These are phyloP conservation scores for Gaeumannomyces tritici DNA, from an alignment of 2,329 filamentous ascomycete genomes.

Conservation along the genomic window DNA sequence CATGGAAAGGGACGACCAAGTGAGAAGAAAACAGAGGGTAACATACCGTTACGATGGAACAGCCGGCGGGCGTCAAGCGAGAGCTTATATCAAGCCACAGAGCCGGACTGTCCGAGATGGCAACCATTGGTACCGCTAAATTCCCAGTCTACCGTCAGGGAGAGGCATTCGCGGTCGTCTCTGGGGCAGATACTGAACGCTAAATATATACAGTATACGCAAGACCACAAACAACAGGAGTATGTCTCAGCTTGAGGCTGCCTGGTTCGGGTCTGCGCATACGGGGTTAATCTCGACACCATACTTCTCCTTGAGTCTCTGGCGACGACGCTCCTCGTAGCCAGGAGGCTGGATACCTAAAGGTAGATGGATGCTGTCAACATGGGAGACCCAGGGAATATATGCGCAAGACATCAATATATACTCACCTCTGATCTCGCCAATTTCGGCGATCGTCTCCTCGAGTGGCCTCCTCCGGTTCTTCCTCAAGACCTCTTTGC, in stretches of 20 bases:
- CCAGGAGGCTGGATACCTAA: conserved; percentile 71
- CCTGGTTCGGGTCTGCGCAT: conserved; percentile 31
- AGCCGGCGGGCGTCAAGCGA: not conserved
- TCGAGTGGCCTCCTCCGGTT: conserved; percentile 65
- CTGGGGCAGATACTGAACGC: not conserved
- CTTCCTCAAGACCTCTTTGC: conserved; percentile 65
- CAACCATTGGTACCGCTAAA: conserved; percentile 1
- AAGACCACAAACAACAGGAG: not conserved
- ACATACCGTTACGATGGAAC: conserved; percentile 1
- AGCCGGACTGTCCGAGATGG: not conserved
- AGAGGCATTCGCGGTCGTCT: not conserved
- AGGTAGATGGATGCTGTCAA: conserved; percentile 9
- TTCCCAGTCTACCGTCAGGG: not conserved
- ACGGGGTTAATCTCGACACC: conserved; percentile 73
- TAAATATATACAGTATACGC: conserved; percentile 6
- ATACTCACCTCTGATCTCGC: conserved; percentile 71
- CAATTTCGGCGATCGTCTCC: conserved; percentile 72
- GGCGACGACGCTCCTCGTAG: conserved; percentile 73
- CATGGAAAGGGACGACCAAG: conserved; percentile 2
- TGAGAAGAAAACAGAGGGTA: not conserved
- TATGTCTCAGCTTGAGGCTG: not conserved
- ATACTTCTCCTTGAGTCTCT: conserved; percentile 78
- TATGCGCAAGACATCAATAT: not conserved
- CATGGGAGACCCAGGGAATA: not conserved
- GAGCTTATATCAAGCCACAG: not conserved